Base-by-base conservation (phyloP, 2,329 filamentous ascomycete genomes). In the Aspergillus fischeri region DNA sequence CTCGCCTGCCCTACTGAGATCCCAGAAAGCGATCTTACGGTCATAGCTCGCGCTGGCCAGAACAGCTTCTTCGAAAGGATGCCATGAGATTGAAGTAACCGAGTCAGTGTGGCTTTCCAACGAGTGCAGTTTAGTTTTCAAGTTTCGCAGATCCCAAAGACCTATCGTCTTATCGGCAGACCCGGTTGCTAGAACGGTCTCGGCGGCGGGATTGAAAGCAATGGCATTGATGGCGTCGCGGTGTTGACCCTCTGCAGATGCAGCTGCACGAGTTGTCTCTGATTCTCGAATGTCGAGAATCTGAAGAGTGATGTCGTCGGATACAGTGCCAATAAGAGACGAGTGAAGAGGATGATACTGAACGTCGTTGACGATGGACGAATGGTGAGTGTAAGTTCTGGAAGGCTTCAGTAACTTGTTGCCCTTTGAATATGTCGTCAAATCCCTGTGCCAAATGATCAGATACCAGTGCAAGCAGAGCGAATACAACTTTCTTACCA, bases 141-240 rank as follows among this genome's bases (percentile, higher is more conserved):
- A 83, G 69, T 96, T 95, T 63, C 94, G 88, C 59, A 99, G 78
- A 77, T 99, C 94, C 92, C 94, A 99, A 55, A 99, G 83, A 10
- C 89, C 93, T 60, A 99, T 90, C 0, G 92, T 94, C 78, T 96
- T 96, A 73, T 99, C 94, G 0, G 91, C 92, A 28, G 93, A 97
- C 2, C 91, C 94, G 0, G 94, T 97, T 9, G 92, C 94, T 42
- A 99, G 82, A 41, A 96, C 83, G 38, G 89, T 90, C 70, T 99
- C 93, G n/a, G 88, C 89, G 32, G 87, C 88, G 0, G 92, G 92
- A 70, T 97, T 96, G 79, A 97, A 99, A 0, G 94, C 88, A 27
- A 99, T 80, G n/a, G 91, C 89, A 72, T 99, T 99, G 75, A 99
- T 92, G 20, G 93, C 93, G 73, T 97, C 94, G 8, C 83, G 83